These are phyloP conservation scores for Colletotrichum limetticola DNA, from an alignment of 2,329 filamentous ascomycete genomes.

Conservation along the genomic window DNA sequence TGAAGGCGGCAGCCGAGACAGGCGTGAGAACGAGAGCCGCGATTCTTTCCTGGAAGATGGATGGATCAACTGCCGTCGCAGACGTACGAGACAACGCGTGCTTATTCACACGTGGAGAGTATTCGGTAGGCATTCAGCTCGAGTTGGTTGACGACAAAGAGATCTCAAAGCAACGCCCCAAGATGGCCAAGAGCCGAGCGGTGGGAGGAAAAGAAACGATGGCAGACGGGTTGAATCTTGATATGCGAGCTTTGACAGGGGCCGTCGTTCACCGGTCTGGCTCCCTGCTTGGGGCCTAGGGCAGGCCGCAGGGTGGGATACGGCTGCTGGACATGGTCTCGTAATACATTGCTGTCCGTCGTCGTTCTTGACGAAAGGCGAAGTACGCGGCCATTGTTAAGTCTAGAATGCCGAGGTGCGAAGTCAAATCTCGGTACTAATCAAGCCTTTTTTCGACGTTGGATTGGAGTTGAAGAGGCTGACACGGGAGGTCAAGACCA, in stretches of 20 bases:
- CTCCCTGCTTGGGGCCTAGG: not conserved
- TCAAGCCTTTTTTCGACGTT: not conserved
- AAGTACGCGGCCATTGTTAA: not conserved
- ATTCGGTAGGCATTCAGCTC: not conserved
- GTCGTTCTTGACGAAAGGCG: not conserved
- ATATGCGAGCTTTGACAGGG: not conserved
- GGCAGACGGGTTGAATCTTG: not conserved
- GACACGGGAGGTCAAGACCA: conserved; percentile 11
- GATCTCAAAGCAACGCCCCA: not conserved
- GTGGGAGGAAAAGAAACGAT: not conserved
- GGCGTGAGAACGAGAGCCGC: conserved; percentile 4
- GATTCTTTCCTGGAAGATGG: not conserved
- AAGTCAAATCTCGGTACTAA: not conserved
- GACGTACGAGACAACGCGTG: not conserved
- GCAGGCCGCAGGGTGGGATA: not conserved
- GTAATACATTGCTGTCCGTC: not conserved
- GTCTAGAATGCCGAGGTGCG: not conserved
- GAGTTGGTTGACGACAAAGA: not conserved
- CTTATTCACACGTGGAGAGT: not conserved
- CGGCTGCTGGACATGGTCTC: not conserved
- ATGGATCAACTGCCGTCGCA: not conserved
- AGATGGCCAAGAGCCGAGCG: not conserved
- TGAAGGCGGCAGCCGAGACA: conserved; percentile 11
- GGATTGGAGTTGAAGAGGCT: conserved; percentile 31
- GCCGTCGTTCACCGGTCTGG: not conserved